Evolutionary conservation across 148 eudicot genomes (phyloP).

Genomic region (Hydrangea macrophylla): DNA sequence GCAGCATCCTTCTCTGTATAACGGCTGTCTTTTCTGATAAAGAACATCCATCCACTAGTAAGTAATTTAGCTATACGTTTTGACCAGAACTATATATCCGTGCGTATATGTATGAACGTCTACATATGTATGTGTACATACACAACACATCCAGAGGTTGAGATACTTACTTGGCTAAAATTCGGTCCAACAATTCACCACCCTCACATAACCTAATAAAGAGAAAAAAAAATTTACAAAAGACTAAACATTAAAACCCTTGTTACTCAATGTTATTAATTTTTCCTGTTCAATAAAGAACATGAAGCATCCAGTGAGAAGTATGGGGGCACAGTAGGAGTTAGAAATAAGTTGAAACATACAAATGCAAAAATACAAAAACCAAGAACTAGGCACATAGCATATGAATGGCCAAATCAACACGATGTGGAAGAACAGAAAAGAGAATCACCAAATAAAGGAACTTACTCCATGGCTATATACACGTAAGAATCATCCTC

Average conservation of each 20-base stretch:
- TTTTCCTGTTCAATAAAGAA: background rate
- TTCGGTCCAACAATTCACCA: slow-evolving; percentile 92
- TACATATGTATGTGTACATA: background rate
- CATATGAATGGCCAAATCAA: background rate
- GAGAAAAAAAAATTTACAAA: slow-evolving; percentile 4
- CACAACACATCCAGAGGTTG: slow-evolving; percentile 1
- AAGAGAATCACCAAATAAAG: background rate
- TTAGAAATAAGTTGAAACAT: background rate
- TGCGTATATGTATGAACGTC: background rate
- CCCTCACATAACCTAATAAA: slow-evolving; percentile 92
- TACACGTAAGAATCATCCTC: slow-evolving; percentile 90
- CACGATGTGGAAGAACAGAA: background rate
- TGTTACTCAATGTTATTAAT: background rate
- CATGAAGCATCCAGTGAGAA: background rate
- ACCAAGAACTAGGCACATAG: background rate
- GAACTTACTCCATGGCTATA: slow-evolving; percentile 96
- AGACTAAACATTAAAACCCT: background rate
- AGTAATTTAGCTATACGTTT: slow-evolving; percentile 8
- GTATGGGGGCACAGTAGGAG: background rate
- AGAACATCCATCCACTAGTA: slow-evolving; percentile 10
- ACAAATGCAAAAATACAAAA: background rate
- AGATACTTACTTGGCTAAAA: slow-evolving; percentile 67
- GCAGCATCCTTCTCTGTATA: slow-evolving; percentile 96
- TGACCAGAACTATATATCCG: slow-evolving; percentile 5
- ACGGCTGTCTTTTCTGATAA: slow-evolving; percentile 83